Percentiles rank a stretch among this genome's conserved stretches.
phyloP scores from a whole-genome alignment of 108 stramenopile species.

The Fistulifera solaris region DNA sequence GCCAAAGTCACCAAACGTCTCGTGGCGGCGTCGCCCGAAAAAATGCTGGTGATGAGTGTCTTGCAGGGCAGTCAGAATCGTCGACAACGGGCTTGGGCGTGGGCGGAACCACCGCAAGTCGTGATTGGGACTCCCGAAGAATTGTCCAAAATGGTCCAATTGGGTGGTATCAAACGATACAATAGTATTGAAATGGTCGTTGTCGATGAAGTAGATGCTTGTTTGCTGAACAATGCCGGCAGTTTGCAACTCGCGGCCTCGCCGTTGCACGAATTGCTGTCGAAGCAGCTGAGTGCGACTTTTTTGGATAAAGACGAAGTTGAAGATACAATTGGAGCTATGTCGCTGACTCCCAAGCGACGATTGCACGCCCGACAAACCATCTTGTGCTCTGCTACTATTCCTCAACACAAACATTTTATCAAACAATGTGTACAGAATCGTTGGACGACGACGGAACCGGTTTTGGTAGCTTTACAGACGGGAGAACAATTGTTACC shows the following conservation, averaged over 20 bases:
- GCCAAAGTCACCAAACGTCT: slow-evolving; percentile 59
- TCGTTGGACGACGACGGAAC: slow-evolving; percentile 82
- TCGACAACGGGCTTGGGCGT: slow-evolving; percentile 87
- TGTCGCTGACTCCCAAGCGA: slow-evolving; percentile 4
- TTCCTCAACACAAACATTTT: slow-evolving; percentile 89
- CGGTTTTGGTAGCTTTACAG: slow-evolving; percentile 66
- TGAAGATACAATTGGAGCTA: slow-evolving; percentile 8
- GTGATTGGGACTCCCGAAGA: slow-evolving; percentile 83
- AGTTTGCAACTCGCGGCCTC: slow-evolving; percentile 24
- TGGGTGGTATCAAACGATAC: slow-evolving; percentile 56
- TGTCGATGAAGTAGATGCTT: slow-evolving; percentile 92
- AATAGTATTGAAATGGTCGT: slow-evolving; percentile 74
- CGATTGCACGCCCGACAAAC: slow-evolving; percentile 57
- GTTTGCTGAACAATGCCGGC: slow-evolving; percentile 46
- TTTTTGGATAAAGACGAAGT: slow-evolving; percentile 32
- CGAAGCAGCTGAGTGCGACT: slow-evolving; percentile 71
- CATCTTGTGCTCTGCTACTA: slow-evolving; percentile 91
- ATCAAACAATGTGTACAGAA: slow-evolving; percentile 73
- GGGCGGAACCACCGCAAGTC: slow-evolving; percentile 87
- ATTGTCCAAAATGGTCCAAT: slow-evolving; percentile 61
- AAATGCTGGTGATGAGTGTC: slow-evolving; percentile 85
- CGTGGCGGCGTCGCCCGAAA: slow-evolving; percentile 21
- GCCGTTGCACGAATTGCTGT: slow-evolving; percentile 70
- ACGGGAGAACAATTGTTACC: slow-evolving; percentile 75
- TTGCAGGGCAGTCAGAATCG: slow-evolving; percentile 79